Evolutionary conservation across 345 rosid species (phyloP).

Genomic region (Aquilaria yunnanensis): DNA sequence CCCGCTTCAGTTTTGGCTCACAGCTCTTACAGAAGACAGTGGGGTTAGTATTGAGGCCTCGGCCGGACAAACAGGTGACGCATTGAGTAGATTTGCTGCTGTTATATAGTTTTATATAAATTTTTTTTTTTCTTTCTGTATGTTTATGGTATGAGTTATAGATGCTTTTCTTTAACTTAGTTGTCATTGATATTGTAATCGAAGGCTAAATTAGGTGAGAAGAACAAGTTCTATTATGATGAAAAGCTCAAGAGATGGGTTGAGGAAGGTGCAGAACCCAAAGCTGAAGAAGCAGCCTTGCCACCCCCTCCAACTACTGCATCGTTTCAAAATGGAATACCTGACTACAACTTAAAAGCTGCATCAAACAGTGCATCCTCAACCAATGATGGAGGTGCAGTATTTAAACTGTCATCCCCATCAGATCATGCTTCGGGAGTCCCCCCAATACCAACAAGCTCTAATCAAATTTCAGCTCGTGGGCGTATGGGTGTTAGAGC

Average conservation of each 20-base stretch:
- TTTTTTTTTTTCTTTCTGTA: background rate
- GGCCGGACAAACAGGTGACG: slow-evolving; percentile 32
- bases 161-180: too few relatives aligned
- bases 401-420: slow-evolving; percentile 17
- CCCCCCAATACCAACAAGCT: slow-evolving; percentile 41
- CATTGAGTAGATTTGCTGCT: background rate
- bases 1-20: slow-evolving; percentile 44
- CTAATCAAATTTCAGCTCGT: slow-evolving; percentile 42
- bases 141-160: background rate
- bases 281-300: slow-evolving; percentile 36
- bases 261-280: slow-evolving; percentile 53
- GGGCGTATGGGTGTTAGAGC: slow-evolving; percentile 40
- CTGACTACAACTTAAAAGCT: slow-evolving; percentile 27
- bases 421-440: slow-evolving; percentile 28
- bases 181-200: background rate
- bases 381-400: slow-evolving; percentile 16
- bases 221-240: slow-evolving; percentile 48
- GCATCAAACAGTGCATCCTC: slow-evolving; percentile 20
- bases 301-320: slow-evolving; percentile 44
- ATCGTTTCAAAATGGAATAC: slow-evolving; percentile 30
- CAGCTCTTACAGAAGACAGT: slow-evolving; percentile 48
- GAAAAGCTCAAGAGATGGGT: slow-evolving; percentile 61
- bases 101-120: background rate
- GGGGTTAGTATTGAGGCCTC: slow-evolving; percentile 40
- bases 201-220: slow-evolving; percentile 54